These are phyloP conservation scores for Chlamydomonas asymmetrica DNA, from an alignment of 139 green algal genomes.

Conservation along the genomic window DNA sequence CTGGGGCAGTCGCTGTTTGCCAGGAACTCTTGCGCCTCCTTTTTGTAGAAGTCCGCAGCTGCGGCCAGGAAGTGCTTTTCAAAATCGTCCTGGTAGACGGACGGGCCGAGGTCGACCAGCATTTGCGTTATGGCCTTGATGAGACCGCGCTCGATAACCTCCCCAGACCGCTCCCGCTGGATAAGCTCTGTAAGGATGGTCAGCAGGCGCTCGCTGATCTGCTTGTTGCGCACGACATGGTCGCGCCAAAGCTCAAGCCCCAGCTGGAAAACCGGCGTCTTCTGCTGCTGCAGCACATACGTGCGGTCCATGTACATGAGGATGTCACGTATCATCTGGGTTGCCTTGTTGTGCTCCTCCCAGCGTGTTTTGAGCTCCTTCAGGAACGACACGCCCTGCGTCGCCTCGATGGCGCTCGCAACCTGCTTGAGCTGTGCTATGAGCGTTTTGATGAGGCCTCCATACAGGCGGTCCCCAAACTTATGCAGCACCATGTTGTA, in stretches of 20 bases:
- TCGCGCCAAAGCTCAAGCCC: constrained; percentile 93
- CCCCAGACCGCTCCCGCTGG: constrained; percentile 76
- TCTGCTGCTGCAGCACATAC: constrained; percentile 88
- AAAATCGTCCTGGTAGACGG: constrained; percentile 91
- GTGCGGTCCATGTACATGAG: constrained; percentile 99
- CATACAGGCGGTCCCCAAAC: constrained; percentile 92
- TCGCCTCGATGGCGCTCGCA: constrained; percentile 67
- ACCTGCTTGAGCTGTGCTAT: constrained; percentile 75
- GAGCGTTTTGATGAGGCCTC: constrained; percentile 77
- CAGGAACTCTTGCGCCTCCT: constrained; percentile 84
- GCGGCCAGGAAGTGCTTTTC: constrained; percentile 85
- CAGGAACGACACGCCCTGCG: constrained; percentile 82
- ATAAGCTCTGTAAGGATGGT: constrained; percentile 75
- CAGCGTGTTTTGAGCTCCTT: constrained; percentile 84
- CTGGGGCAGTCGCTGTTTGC: constrained; percentile 77
- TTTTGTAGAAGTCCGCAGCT: constrained; percentile 88
- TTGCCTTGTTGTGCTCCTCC: constrained; percentile 91
- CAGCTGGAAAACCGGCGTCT: constrained; percentile 88
- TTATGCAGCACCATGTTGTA: constrained; percentile 99
- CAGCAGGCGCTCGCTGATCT: constrained; percentile 75
- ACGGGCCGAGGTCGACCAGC: constrained; percentile 87
- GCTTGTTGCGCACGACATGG: constrained; percentile 74
- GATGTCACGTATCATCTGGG: constrained; percentile 97
- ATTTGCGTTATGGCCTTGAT: constrained; percentile 86
- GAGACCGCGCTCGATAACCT: constrained; percentile 83